Evolutionary conservation across 345 rosid genomes (phyloP).

Genomic region (Garcia nutans): DNA sequence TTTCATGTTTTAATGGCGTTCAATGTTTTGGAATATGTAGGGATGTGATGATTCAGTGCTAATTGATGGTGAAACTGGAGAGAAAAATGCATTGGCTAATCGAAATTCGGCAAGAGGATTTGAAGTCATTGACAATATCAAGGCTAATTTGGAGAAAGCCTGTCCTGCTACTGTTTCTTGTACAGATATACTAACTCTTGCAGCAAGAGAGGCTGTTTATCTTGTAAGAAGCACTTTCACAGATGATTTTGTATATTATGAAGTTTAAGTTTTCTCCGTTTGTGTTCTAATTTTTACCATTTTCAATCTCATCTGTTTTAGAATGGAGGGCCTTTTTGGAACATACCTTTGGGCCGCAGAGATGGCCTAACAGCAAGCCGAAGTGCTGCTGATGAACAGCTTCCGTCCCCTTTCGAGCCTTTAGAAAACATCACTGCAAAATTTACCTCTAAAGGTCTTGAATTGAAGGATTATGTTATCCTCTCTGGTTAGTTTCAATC

Average conservation of each 20-base stretch:
- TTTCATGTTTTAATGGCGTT: too few relatives aligned
- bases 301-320: neutral
- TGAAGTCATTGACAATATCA: conserved; percentile 61
- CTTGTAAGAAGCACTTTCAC: conserved; percentile 31
- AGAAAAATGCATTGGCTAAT: conserved; percentile 50
- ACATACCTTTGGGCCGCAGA: conserved; percentile 58
- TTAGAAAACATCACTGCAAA: conserved; percentile 54
- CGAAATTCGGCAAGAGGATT: conserved; percentile 54
- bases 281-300: neutral
- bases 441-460: conserved; percentile 61
- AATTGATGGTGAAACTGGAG: conserved; percentile 54
- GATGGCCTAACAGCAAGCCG: conserved; percentile 50
- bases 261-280: too few relatives aligned
- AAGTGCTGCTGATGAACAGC: conserved; percentile 49
- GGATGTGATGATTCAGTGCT: conserved; percentile 69
- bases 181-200: conserved; percentile 57
- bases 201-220: conserved; percentile 54
- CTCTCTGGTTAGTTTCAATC: conserved; percentile 47
- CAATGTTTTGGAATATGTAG: conserved; percentile 20
- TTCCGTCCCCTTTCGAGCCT: conserved; percentile 61
- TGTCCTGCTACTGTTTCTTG: conserved; percentile 68
- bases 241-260: neutral
- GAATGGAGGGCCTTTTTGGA: conserved; percentile 57
- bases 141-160: conserved; percentile 49
- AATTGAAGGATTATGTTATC: conserved; percentile 58